Conservation (phyloP, 306 rosid genomes). For the Sechiopsis laciniata region DNA sequence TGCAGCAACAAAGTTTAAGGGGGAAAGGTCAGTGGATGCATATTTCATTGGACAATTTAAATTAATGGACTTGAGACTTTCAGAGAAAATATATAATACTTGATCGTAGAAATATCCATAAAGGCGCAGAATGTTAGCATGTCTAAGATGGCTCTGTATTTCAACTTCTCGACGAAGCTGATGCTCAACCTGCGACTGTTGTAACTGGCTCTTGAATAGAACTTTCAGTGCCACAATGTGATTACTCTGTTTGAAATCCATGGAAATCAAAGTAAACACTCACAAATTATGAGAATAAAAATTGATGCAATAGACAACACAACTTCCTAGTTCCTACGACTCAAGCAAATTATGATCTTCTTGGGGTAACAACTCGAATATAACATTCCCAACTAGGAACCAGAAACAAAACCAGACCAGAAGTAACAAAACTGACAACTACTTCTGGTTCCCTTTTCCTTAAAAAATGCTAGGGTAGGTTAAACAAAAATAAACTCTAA, state of each 20-base stretch:
- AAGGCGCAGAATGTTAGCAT: constrained; percentile 83
- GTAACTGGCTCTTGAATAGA: constrained; percentile 91
- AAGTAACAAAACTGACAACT: not conserved
- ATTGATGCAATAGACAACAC: not conserved
- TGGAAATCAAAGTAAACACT: constrained; percentile 21
- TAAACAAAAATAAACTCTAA: not conserved
- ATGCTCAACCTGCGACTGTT: constrained; percentile 98
- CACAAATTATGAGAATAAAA: constrained; percentile 15
- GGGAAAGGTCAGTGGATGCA: constrained; percentile 16
- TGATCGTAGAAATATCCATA: constrained; percentile 96
- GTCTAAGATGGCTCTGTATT: constrained; percentile 96
- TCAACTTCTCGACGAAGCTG: constrained; percentile 97
- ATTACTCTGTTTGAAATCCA: constrained; percentile 60
- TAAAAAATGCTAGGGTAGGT: not conserved
- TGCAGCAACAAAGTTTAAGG: constrained; percentile 30
- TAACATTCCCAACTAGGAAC: not conserved
- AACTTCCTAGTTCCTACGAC: not conserved
- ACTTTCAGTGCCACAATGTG: constrained; percentile 92
- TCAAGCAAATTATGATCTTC: not conserved
- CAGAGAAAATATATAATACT: constrained; percentile 33
- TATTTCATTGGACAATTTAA: not conserved
- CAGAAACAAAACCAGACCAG: constrained; percentile 5
- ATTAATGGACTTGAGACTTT: not conserved
- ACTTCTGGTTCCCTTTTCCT: not conserved
- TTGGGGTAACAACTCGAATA: not conserved